Evolutionary conservation across 2,329 filamentous ascomycete species (phyloP).

Genomic region (Rugonectria rugulosa): DNA sequence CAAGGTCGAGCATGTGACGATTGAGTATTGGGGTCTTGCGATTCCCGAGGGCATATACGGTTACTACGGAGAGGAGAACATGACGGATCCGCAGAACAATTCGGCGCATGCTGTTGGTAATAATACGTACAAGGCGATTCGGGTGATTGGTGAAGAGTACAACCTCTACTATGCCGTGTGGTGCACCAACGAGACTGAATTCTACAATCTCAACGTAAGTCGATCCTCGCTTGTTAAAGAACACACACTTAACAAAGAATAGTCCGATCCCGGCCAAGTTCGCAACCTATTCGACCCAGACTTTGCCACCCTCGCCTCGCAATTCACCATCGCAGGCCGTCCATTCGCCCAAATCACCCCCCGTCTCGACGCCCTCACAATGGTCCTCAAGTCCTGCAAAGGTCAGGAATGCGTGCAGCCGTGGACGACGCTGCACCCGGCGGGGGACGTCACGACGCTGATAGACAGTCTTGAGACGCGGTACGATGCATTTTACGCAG

Average conservation of each 20-base stretch:
- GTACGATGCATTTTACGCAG: slow-evolving; percentile 11
- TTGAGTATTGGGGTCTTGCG: slow-evolving; percentile 61
- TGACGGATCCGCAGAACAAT: not conserved
- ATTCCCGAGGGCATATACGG: slow-evolving; percentile 38
- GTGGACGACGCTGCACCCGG: slow-evolving; percentile 2
- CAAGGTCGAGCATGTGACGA: slow-evolving; percentile 55
- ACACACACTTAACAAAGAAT: not conserved
- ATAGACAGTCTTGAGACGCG: not conserved
- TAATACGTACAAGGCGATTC: slow-evolving; percentile 63
- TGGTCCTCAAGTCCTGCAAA: slow-evolving; percentile 16
- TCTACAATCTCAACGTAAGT: slow-evolving; percentile 59
- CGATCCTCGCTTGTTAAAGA: not conserved
- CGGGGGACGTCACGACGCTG: slow-evolving; percentile 3
- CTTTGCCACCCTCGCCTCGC: not conserved
- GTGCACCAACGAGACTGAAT: slow-evolving; percentile 58
- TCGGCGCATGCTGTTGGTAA: slow-evolving; percentile 25
- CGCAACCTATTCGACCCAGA: slow-evolving; percentile 6
- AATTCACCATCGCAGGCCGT: not conserved
- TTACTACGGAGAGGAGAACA: slow-evolving; percentile 1
- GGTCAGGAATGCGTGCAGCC: not conserved
- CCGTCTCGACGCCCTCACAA: slow-evolving; percentile 2
- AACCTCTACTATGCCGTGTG: slow-evolving; percentile 64
- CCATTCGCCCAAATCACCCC: not conserved
- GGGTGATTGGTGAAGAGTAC: slow-evolving; percentile 55
- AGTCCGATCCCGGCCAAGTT: slow-evolving; percentile 11